These are phyloP conservation scores for Acidiella bohemica DNA, from an alignment of 495 filamentous ascomycete genomes.

Conservation along the genomic window DNA sequence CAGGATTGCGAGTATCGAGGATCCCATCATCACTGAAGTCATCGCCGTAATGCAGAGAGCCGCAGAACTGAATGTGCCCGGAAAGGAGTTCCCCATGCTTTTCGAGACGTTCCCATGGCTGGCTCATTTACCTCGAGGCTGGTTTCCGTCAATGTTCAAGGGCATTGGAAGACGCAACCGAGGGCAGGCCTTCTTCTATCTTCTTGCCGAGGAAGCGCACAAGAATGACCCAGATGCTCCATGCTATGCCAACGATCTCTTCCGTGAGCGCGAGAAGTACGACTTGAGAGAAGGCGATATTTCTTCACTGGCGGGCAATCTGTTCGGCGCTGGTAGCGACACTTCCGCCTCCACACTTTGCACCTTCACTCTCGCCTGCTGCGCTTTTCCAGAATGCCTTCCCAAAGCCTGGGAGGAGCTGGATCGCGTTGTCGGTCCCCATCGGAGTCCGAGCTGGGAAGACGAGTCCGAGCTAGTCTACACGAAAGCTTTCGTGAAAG, in stretches of 20 bases:
- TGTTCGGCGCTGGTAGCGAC: slow-evolving; percentile 55
- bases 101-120: slow-evolving; percentile 44
- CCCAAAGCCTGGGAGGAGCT: slow-evolving; percentile 27
- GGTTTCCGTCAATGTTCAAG: slow-evolving; percentile 45
- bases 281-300: slow-evolving; percentile 29
- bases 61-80: slow-evolving; percentile 46
- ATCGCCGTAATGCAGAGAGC: slow-evolving; percentile 48
- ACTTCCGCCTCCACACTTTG: slow-evolving; percentile 33
- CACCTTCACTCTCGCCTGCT: slow-evolving; percentile 27
- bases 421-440: slow-evolving; percentile 24
- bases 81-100: slow-evolving; percentile 36
- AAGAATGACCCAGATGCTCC: slow-evolving; percentile 22
- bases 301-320: slow-evolving; percentile 28
- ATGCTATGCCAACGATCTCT: slow-evolving; percentile 32
- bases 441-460: slow-evolving; percentile 24
- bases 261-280: slow-evolving; percentile 30
- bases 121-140: slow-evolving; percentile 39
- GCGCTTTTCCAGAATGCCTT: slow-evolving; percentile 25
- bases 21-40: slow-evolving; percentile 37
- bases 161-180: slow-evolving; percentile 27
- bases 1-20: slow-evolving; percentile 28
- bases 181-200: slow-evolving; percentile 32
- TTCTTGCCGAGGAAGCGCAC: slow-evolving; percentile 31
- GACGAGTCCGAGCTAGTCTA: slow-evolving; percentile 24
- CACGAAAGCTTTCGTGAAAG: slow-evolving; percentile 26